phyloP scores from a whole-genome alignment of 352 stramenopile genomes.

The Pythium insidiosum region DNA sequence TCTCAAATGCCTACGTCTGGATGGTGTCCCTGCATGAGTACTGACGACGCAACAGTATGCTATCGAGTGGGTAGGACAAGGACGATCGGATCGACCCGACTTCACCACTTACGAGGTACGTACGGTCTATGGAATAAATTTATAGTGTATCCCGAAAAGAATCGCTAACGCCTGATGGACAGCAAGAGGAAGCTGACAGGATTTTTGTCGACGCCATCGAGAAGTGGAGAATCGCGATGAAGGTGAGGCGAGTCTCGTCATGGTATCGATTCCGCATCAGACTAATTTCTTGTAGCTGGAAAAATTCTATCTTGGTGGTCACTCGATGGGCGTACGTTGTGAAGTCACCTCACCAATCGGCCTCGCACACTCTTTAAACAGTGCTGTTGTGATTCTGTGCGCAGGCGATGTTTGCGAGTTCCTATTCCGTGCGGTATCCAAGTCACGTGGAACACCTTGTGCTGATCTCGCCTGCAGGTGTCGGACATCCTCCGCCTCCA shows the following conservation, averaged over 20 bases:
- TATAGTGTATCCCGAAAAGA: too few relatives aligned
- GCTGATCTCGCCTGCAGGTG: slow-evolving; percentile 52
- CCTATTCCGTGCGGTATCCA: slow-evolving; percentile 39
- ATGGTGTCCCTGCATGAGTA: not conserved
- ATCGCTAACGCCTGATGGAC: too few relatives aligned
- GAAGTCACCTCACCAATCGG: too few relatives aligned
- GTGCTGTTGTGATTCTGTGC: not conserved
- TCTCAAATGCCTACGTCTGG: not conserved
- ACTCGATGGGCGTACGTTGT: slow-evolving; percentile 57
- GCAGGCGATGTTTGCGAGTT: slow-evolving; percentile 51
- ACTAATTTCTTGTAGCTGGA: slow-evolving; percentile 20
- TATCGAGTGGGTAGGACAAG: slow-evolving; percentile 61
- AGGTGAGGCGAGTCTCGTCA: slow-evolving; percentile 12
- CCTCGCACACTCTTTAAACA: not conserved
- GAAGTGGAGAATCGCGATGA: slow-evolving; percentile 46
- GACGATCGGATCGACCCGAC: slow-evolving; percentile 46
- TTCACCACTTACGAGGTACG: slow-evolving; percentile 48
- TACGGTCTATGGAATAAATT: too few relatives aligned
- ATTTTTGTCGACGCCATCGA: slow-evolving; percentile 55
- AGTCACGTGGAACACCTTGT: slow-evolving; percentile 40
- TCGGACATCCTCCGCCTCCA: slow-evolving; percentile 27
- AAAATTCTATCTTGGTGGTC: slow-evolving; percentile 47
- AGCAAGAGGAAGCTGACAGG: slow-evolving; percentile 53
- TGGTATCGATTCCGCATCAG: not conserved
- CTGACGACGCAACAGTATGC: slow-evolving; percentile 57